These are phyloP conservation scores for Aspergillus egyptiacus DNA, from an alignment of 495 filamentous ascomycete species.

Conservation along the genomic window DNA sequence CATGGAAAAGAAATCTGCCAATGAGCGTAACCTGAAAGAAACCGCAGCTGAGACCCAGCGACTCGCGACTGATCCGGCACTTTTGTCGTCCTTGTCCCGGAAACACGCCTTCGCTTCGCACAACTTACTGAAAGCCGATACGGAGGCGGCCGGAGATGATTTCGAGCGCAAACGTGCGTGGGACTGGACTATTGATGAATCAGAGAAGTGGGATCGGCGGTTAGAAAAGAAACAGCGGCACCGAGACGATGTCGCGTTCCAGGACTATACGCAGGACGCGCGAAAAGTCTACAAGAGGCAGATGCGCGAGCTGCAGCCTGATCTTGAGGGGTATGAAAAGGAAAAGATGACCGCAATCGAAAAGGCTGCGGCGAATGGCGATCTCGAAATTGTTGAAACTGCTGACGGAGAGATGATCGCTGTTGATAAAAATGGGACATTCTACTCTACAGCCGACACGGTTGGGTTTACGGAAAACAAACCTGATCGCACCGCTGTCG, in stretches of 20 bases:
- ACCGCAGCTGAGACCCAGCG: slow-evolving; percentile 78
- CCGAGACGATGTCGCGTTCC: slow-evolving; percentile 80
- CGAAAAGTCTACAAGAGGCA: slow-evolving; percentile 92
- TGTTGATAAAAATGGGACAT: slow-evolving; percentile 81
- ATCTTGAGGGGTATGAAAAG: slow-evolving; percentile 76
- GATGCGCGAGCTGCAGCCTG: slow-evolving; percentile 60
- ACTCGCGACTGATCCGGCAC: slow-evolving; percentile 64
- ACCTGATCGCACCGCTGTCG: slow-evolving; percentile 84
- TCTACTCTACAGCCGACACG: slow-evolving; percentile 81
- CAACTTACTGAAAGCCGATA: slow-evolving; percentile 89
- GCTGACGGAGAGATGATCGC: slow-evolving; percentile 91
- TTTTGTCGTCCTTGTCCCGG: slow-evolving; percentile 65
- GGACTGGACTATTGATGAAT: slow-evolving; percentile 97
- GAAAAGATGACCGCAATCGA: slow-evolving; percentile 81
- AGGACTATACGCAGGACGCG: slow-evolving; percentile 81
- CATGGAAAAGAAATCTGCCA: slow-evolving; percentile 55
- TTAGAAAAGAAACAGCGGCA: slow-evolving; percentile 79
- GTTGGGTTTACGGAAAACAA: slow-evolving; percentile 77
- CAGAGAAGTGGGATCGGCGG: slow-evolving; percentile 86
- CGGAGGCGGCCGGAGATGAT: slow-evolving; percentile 76
- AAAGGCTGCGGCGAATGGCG: slow-evolving; percentile 70
- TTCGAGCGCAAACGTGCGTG: slow-evolving; percentile 97
- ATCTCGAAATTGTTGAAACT: slow-evolving; percentile 87
- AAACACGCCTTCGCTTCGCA: slow-evolving; percentile 82
- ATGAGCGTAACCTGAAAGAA: slow-evolving; percentile 74